Percentiles rank a stretch among this genome's conserved stretches.
Conservation (phyloP, 1,284 basidiomycete genomes). For the Austropuccinia psidii region DNA sequence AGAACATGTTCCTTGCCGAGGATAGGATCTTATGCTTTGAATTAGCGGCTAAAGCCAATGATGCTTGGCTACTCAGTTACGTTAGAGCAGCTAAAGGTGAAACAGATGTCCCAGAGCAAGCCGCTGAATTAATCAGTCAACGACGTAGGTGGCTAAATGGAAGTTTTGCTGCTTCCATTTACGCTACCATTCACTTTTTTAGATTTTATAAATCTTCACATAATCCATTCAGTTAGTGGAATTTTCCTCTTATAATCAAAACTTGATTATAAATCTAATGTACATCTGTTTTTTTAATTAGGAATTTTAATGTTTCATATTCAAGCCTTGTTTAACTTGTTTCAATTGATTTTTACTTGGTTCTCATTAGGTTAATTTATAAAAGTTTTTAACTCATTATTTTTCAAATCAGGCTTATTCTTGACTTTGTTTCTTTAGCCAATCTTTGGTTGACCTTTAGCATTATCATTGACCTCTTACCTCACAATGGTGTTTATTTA, state of each 20-base stretch:
- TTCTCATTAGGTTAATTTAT: slow-evolving; percentile 41
- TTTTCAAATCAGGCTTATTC: background rate
- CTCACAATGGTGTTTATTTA: slow-evolving; percentile 46
- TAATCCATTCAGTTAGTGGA: slow-evolving; percentile 47
- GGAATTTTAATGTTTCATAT: slow-evolving; percentile 39
- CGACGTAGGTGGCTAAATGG: slow-evolving; percentile 94
- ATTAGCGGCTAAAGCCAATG: slow-evolving; percentile 73
- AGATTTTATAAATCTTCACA: slow-evolving; percentile 76
- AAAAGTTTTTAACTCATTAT: background rate
- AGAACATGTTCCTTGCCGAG: slow-evolving; percentile 66
- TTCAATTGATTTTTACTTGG: slow-evolving; percentile 49
- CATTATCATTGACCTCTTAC: slow-evolving; percentile 86
- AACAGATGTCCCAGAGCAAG: slow-evolving; percentile 72
- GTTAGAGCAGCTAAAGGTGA: slow-evolving; percentile 61
- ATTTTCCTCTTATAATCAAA: no score
- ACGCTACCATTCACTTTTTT: slow-evolving; percentile 90
- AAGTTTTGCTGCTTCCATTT: slow-evolving; percentile 91
- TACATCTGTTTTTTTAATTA: slow-evolving; percentile 32
- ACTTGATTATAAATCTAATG: slow-evolving; percentile 13
- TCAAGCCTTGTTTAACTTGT: slow-evolving; percentile 40
- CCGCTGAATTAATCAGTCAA: slow-evolving; percentile 85
- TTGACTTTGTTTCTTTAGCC: slow-evolving; percentile 53
- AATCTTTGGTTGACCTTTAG: slow-evolving; percentile 94
- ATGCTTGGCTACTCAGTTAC: slow-evolving; percentile 40
- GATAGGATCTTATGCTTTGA: slow-evolving; percentile 95